Evolutionary conservation across 176 grass and related monocot species (phyloP), one percentile per base, ranked within the genome.

Genomic region (Hordeum marinum): DNA sequence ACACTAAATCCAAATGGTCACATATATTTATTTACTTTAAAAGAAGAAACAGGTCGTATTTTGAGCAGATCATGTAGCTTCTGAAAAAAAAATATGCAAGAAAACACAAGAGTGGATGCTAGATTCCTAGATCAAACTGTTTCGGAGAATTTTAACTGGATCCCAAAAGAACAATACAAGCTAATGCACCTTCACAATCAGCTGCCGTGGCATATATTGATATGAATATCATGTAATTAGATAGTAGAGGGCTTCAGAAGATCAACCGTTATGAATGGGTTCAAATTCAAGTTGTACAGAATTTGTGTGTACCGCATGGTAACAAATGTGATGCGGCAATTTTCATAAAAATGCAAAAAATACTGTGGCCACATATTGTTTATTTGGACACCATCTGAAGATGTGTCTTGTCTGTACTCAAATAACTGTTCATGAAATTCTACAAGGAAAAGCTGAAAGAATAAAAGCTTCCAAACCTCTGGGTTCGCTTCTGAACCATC

Each of bases 401-500:
- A 79, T 61, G 14, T 82, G 9, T 59, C 21, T 18, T 18, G 20
- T 21, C 54, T 80, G 18, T 48, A 68, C 68, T 70, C 21, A 70
- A 39, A 55, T 81, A 15, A 17, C 35, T 55, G 27, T 35, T 82
- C 55, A 3, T 40, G 29, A 82, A 57, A 64, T 29, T 54, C 1
- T 66, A 61, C 48, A 55, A 70, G 40, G 43, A 82, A 85, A 66
- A 35, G 63, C 7, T 5, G 79, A 57, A 54, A 63, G 34, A 35
- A 9, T 13, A 77, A 77, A 54, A 77, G 23, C 21, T 26, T 87
- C 18, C 87, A 79, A 80, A 98, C 96, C 96, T 98, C 73, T 89
- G 83, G 85, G 73, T 98, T 86, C 82, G 74, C 60, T 94, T 93
- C 74, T 94, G 96, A 92, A 95, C 74, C 91, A 98, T 90, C 96